Percentiles rank a stretch among this genome's conserved stretches.
These are phyloP conservation scores for Suillus paluster DNA, from an alignment of 768 basidiomycete genomes.

Conservation along the genomic window DNA sequence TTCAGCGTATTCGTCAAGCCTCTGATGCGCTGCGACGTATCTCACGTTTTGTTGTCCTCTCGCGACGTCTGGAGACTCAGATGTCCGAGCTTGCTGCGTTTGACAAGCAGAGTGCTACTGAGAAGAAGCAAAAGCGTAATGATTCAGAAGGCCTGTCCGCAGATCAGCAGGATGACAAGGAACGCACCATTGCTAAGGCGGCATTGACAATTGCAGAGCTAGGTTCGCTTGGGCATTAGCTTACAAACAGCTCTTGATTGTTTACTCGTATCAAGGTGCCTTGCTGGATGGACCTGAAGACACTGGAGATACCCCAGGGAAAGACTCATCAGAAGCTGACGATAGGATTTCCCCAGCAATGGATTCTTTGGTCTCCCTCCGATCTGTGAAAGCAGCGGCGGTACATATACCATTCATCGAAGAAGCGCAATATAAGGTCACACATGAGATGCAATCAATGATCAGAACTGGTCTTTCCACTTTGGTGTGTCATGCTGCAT, in stretches of 20 bases:
- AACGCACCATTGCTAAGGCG: conserved; percentile 88
- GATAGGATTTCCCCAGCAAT: conserved; percentile 21
- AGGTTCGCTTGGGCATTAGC: conserved; percentile 44
- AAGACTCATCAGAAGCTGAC: conserved; percentile 1
- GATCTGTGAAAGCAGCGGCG: conserved; percentile 73
- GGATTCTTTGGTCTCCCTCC: conserved; percentile 55
- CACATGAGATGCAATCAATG: conserved; percentile 90
- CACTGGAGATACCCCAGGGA: conserved; percentile 1
- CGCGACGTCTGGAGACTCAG: conserved; percentile 81
- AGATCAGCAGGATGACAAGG: conserved; percentile 76
- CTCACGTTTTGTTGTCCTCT: conserved; percentile 83
- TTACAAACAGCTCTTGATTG: not conserved
- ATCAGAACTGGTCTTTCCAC: conserved; percentile 78
- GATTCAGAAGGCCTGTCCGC: conserved; percentile 7
- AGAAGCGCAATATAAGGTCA: conserved; percentile 69
- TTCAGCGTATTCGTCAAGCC: conserved; percentile 81
- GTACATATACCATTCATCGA: conserved; percentile 75
- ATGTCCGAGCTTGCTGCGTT: conserved; percentile 67
- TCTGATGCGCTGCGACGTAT: conserved; percentile 84
- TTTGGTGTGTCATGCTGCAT: conserved; percentile 54
- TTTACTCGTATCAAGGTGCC: conserved; percentile 41
- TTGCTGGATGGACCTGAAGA: conserved; percentile 51
- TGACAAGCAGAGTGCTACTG: not conserved
- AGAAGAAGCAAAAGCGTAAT: not conserved
- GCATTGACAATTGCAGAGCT: conserved; percentile 95